Base-by-base conservation (phyloP, 768 basidiomycete species). In the Krasilnikovozyma curviuscula region DNA sequence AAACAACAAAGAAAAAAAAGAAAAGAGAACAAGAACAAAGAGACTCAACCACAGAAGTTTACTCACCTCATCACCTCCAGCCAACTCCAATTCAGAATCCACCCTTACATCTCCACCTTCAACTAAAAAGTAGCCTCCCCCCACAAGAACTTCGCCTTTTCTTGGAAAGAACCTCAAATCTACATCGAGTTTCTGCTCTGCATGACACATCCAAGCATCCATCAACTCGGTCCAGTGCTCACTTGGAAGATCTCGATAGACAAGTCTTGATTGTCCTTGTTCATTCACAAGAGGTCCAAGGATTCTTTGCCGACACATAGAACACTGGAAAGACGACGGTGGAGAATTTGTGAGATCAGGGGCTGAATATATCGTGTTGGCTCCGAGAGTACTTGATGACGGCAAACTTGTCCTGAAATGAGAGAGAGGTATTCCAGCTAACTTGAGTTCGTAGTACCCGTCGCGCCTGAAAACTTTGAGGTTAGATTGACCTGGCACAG, bases 201-300 rank as follows among this genome's bases (percentile, higher is more conserved):
- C 64, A 63, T 95, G 91, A 58, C 91, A 97, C 81, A 97, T 86
- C 91, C 91, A 97, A 7, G 88, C 81, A 54, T 95, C 91, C 18
- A 97, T 76, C 14, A 97, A 76, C 62, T 97, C 91, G 54, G 85
- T 80, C 91, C 91, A 97, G 57, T 97, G 81, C 60, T 95, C 89
- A 4, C 83, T 88, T 3, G 91, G 91, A 12, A 97, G 68, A 60
- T 93, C 88, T 32, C 78, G 74, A 63, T 82, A 97, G 50, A 53
- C 34, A 18, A 24, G 27, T 23, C 18, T 23, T 16, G 13, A 37
- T 33, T 41, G 19, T n/a, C 44, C 32, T 13, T 24, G 16, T 4
- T 32, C 23, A 14, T 47, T 44, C 8, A 43, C 54, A 28, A 14
- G 10, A 18, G 24, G 21, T 2, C 47, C 16, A 35, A 51, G 35